Evolutionary conservation across 495 filamentous ascomycete genomes (phyloP).

Genomic region (Hypoxylon fragiforme): DNA sequence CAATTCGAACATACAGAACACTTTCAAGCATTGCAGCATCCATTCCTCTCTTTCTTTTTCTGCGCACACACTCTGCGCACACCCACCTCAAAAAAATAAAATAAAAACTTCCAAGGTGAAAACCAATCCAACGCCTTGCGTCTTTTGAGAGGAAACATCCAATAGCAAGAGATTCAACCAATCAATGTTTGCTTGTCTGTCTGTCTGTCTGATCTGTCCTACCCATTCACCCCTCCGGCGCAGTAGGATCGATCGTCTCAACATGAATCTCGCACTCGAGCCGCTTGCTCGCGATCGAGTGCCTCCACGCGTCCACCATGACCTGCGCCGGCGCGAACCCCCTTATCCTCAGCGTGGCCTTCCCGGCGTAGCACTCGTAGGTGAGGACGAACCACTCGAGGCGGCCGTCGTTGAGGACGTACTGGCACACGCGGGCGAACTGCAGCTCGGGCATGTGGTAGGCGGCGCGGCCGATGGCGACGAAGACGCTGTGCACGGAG

Average conservation of each 20-base stretch:
- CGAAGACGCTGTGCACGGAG: conserved; percentile 12
- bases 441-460: conserved; percentile 19
- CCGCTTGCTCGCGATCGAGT: background rate
- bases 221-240: conserved; percentile 15
- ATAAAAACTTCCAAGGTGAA: too few relatives aligned
- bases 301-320: conserved; percentile 15
- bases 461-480: conserved; percentile 16
- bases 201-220: too few relatives aligned
- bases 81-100: too few relatives aligned
- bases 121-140: background rate
- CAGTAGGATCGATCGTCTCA: conserved; percentile 7
- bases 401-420: conserved; percentile 23
- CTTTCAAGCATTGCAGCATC: too few relatives aligned
- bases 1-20: too few relatives aligned
- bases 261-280: conserved; percentile 5
- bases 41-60: too few relatives aligned
- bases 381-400: conserved; percentile 30
- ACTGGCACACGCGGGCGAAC: conserved; percentile 26
- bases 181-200: too few relatives aligned
- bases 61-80: too few relatives aligned
- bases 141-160: background rate
- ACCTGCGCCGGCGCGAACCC: conserved; percentile 17
- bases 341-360: conserved; percentile 1
- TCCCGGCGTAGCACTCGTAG: conserved; percentile 11
- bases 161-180: background rate